Conservation (phyloP, 805 yeast species). For the Kluyveromyces siamensis region DNA sequence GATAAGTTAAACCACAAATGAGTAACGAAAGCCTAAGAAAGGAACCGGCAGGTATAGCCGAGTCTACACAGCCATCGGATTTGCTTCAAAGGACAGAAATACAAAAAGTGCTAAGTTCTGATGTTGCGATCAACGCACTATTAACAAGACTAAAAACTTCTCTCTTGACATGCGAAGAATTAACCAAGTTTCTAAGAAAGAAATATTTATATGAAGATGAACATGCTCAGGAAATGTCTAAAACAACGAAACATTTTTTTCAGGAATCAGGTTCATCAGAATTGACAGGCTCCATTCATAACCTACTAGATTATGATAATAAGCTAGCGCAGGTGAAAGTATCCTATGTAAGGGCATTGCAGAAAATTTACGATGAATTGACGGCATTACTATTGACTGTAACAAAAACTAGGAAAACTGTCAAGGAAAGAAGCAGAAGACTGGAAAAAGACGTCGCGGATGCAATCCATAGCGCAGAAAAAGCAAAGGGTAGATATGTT, state of each 20-base stretch:
- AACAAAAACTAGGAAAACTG: constrained; percentile 59
- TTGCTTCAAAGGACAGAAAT: constrained; percentile 45
- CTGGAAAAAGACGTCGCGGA: constrained; percentile 81
- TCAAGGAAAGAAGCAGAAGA: constrained; percentile 74
- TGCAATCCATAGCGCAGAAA: constrained; percentile 75
- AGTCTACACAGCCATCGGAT: constrained; percentile 15
- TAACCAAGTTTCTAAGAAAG: constrained; percentile 66
- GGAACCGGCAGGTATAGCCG: not conserved
- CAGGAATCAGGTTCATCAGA: constrained; percentile 12
- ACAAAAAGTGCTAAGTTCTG: constrained; percentile 48
- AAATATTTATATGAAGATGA: constrained; percentile 74
- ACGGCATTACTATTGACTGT: constrained; percentile 60
- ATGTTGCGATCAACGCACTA: constrained; percentile 66
- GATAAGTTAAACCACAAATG: not conserved
- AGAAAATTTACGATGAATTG: constrained; percentile 80
- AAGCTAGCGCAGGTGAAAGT: constrained; percentile 60
- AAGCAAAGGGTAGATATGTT: constrained; percentile 72
- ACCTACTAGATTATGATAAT: constrained; percentile 70
- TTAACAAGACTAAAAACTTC: constrained; percentile 70
- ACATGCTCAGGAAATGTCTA: constrained; percentile 63
- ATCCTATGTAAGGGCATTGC: constrained; percentile 70
- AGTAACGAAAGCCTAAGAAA: not conserved
- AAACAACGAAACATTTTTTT: constrained; percentile 47
- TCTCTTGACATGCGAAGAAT: constrained; percentile 76
- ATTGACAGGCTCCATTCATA: constrained; percentile 50